A percentile compares a stretch with the other conserved stretches of the same genome.
Conservation (phyloP, 768 basidiomycete genomes). For the Clathrus columnatus region DNA sequence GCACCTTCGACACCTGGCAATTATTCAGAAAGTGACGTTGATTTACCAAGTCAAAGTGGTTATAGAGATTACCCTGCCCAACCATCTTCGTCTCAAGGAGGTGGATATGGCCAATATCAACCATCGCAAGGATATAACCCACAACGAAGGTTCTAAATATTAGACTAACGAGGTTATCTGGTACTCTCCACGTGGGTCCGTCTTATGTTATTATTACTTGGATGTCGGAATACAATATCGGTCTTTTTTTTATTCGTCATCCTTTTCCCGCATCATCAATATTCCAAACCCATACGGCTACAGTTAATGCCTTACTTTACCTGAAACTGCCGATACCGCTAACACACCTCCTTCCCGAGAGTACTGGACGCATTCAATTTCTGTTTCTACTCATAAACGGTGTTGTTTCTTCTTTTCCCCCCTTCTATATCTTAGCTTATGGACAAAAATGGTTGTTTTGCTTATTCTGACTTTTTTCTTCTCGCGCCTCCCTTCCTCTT, state of each 20-base stretch:
- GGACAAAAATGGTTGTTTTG: too few relatives aligned
- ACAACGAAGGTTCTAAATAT: background rate
- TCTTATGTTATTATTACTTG: background rate
- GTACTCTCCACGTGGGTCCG: too few relatives aligned
- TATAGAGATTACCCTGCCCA: background rate
- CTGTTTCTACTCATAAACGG: too few relatives aligned
- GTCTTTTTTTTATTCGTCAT: background rate
- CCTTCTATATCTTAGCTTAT: too few relatives aligned
- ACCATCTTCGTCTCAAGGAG: background rate
- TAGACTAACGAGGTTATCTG: background rate
- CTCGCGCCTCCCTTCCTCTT: too few relatives aligned
- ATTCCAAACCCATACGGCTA: background rate
- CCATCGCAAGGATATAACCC: background rate
- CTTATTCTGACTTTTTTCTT: too few relatives aligned
- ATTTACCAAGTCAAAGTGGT: background rate
- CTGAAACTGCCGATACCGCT: too few relatives aligned
- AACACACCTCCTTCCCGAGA: too few relatives aligned
- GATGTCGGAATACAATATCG: background rate
- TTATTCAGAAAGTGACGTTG: background rate
- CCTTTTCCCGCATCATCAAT: background rate
- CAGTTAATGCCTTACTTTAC: background rate
- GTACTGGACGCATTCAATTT: too few relatives aligned
- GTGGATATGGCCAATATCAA: background rate
- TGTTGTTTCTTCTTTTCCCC: too few relatives aligned
- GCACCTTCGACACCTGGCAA: constrained; percentile 5